A percentile compares a stretch with the other conserved stretches of the same genome.
These are phyloP conservation scores for Nemania serpens DNA, from an alignment of 2,329 filamentous ascomycete genomes.

Conservation along the genomic window DNA sequence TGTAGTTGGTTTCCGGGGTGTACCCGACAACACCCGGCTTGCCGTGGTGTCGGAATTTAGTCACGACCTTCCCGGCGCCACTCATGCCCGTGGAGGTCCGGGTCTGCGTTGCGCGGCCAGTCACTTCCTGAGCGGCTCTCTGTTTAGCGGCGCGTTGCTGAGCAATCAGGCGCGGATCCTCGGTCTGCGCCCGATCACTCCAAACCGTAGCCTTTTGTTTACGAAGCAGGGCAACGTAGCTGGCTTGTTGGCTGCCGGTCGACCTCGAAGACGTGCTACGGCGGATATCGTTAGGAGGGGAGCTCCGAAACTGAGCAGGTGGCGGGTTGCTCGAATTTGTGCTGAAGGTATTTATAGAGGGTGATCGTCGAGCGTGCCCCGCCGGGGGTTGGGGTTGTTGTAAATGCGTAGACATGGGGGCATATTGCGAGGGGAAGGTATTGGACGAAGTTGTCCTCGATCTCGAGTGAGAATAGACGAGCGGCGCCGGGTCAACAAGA, in stretches of 20 bases:
- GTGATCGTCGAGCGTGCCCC: conserved; percentile 58
- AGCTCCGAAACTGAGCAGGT: conserved; percentile 61
- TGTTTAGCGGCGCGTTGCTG: conserved; percentile 87
- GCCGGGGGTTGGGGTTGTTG: conserved; percentile 41
- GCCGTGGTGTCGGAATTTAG: conserved; percentile 88
- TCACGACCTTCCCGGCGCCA: conserved; percentile 68
- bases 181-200: conserved; percentile 92
- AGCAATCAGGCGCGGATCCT: conserved; percentile 82
- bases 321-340: conserved; percentile 71
- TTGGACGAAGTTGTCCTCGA: conserved; percentile 62
- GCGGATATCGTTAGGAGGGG: conserved; percentile 63
- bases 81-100: conserved; percentile 68
- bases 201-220: conserved; percentile 98
- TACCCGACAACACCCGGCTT: conserved; percentile 81
- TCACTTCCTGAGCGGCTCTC: conserved; percentile 82
- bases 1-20: conserved; percentile 71
- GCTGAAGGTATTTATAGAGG: conserved; percentile 71
- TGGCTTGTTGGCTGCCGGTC: conserved; percentile 62
- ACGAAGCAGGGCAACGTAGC: conserved; percentile 93
- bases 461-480: conserved; percentile 57
- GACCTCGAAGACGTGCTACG: conserved; percentile 84
- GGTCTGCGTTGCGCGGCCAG: conserved; percentile 59
- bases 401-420: conserved; percentile 41
- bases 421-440: conserved; percentile 47
- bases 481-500: conserved; percentile 36